Conservation (phyloP, 2,329 filamentous ascomycete species). For the Nigrospora oryzae region DNA sequence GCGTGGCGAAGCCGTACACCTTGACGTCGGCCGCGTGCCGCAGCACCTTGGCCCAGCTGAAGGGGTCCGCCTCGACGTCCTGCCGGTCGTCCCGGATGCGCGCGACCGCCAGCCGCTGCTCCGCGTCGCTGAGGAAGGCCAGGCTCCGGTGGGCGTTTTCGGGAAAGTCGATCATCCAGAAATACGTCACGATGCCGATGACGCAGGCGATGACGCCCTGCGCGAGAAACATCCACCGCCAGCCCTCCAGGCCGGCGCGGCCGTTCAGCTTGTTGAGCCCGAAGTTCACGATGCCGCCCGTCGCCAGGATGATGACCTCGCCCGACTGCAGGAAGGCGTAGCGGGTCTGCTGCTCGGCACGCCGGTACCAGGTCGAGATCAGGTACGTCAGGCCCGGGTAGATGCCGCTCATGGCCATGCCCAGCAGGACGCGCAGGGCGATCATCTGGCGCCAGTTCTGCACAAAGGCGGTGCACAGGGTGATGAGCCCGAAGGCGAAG, state of each 20-base stretch:
- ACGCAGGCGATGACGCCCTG: slow-evolving; percentile 54
- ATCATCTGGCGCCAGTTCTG: slow-evolving; percentile 64
- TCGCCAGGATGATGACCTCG: slow-evolving; percentile 57
- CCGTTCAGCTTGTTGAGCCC: slow-evolving; percentile 58
- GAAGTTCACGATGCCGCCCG: slow-evolving; percentile 59
- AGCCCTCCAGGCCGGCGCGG: slow-evolving; percentile 45
- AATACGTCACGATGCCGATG: slow-evolving; percentile 53
- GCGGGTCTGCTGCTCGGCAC: slow-evolving; percentile 56
- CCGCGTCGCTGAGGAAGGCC: slow-evolving; percentile 46
- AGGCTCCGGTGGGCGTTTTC: slow-evolving; percentile 49
- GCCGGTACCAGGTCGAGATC: slow-evolving; percentile 52
- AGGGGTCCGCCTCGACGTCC: slow-evolving; percentile 48
- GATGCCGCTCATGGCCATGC: slow-evolving; percentile 50
- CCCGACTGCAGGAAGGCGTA: slow-evolving; percentile 58
- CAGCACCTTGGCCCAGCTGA: slow-evolving; percentile 46
- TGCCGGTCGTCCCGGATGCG: slow-evolving; percentile 54
- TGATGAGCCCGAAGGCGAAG: slow-evolving; percentile 53
- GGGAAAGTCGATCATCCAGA: slow-evolving; percentile 65
- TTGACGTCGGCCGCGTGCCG: slow-evolving; percentile 50
- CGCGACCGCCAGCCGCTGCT: slow-evolving; percentile 45
- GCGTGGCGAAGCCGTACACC: slow-evolving; percentile 53
- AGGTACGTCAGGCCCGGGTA: slow-evolving; percentile 43
- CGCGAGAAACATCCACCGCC: slow-evolving; percentile 63
- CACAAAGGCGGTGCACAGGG: slow-evolving; percentile 60
- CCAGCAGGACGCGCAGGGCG: slow-evolving; percentile 54